These are phyloP conservation scores for Rhodamnia rubescens DNA, from an alignment of 345 rosid species.

Conservation along the genomic window DNA sequence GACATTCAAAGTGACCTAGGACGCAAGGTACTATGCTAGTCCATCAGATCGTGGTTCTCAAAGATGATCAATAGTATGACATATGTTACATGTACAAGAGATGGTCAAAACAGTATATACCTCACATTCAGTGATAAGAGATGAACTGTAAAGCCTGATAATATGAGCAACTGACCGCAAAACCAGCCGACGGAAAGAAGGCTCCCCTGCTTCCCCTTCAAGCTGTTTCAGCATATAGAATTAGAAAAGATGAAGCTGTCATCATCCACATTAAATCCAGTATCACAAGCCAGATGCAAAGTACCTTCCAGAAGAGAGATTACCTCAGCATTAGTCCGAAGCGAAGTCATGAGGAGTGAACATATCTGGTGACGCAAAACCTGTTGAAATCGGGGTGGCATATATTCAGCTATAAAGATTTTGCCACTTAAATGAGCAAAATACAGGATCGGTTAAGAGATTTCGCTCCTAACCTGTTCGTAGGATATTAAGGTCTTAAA, in stretches of 20 bases:
- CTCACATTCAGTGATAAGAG: slow-evolving; percentile 93
- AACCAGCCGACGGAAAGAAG: slow-evolving; percentile 89
- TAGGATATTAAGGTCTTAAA: slow-evolving; percentile 66
- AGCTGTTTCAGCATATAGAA: slow-evolving; percentile 34
- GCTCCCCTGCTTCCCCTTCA: slow-evolving; percentile 97
- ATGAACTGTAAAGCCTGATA: slow-evolving; percentile 82
- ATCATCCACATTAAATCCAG: background rate
- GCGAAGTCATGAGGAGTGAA: slow-evolving; percentile 95
- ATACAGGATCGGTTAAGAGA: background rate
- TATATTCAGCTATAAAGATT: background rate
- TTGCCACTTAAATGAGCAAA: background rate
- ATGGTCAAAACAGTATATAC: slow-evolving; percentile 23
- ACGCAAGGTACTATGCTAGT: background rate
- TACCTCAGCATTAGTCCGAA: slow-evolving; percentile 91
- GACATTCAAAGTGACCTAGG: background rate
- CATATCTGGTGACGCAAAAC: slow-evolving; percentile 90
- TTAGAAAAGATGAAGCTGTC: background rate
- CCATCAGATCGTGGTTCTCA: background rate
- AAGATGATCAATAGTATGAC: background rate
- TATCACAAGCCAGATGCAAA: background rate
- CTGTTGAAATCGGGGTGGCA: slow-evolving; percentile 24
- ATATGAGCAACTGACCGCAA: slow-evolving; percentile 95
- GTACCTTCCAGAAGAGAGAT: background rate
- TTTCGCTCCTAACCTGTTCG: slow-evolving; percentile 53
- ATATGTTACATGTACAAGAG: background rate